Evolutionary conservation across 768 basidiomycete species (phyloP), one percentile per base, ranked within the genome.

Genomic region (Myochromella boudieri): DNA sequence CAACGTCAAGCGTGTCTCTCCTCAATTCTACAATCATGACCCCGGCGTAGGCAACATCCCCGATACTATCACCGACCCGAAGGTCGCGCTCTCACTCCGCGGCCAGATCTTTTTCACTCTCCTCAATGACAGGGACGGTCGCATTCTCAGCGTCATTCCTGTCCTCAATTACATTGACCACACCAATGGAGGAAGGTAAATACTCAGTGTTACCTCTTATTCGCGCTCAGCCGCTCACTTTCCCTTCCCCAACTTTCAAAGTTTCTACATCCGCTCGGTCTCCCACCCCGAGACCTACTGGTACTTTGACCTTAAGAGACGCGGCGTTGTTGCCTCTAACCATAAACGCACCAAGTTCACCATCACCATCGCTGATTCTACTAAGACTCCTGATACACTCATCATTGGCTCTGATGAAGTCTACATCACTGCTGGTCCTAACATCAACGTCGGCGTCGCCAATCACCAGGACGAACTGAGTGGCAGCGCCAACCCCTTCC

Each of bases 401-500:
- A 42, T 42, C 18, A 32, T 42, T 6, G 28, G 28, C 18, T 10
- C 18, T 20, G 42, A 42, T n/a, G 42, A 42, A 10, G 28, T 42
- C 10, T 33, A 31, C 42, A n/a, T 42, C 17, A 27, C 43, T n/a
- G 4, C 27, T 21, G 33, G 5, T n/a, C 3, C 7, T 27, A 25
- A 24, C 33, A 12, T 14, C 33, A 44, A 44, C 11, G 37, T 44
- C 15, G 43, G 34, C 33, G 22, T 37, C 3, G 6, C 25, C 21
- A 27, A 44, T 24, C 24, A 17, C 11, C 43, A 36, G 43, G 17
- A 36, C 25, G 21, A 26, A 6, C 21, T 44, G 12, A 12, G 43
- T 12, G 10, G 14, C 22, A 37, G 33, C 22, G 25, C 24, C 34
- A 44, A 36, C 21, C 43, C 43, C 10, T 37, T 36, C 43, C 34